Base-by-base conservation (phyloP, 768 basidiomycete species). In the Amanita phalloides region DNA sequence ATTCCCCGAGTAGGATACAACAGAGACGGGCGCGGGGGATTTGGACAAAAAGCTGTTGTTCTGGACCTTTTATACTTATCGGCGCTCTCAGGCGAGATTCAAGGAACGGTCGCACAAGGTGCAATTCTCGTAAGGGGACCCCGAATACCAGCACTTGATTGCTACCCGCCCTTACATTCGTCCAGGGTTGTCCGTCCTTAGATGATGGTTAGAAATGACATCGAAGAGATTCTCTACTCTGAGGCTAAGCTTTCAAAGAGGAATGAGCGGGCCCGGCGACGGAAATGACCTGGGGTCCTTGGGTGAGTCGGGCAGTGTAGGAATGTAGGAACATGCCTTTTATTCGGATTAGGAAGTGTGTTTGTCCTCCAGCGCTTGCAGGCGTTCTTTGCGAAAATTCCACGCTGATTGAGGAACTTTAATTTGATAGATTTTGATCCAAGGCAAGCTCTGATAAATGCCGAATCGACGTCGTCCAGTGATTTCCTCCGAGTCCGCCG, bases 311-410 rank as follows among this genome's bases (percentile, higher is more conserved):
- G 49, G 38, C n/a, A 21, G 47, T 17, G 47, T 11, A 26, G 38
- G 30, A 50, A n/a, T 17, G 17, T 17, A 17, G 17, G 17, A 17
- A 21, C 20, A 11, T 50, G 49, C 20, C 41, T 13, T 45, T 42
- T 1, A 42, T 25, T 44, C 49, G 26, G 41, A 52, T 52, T 52
- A 38, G 51, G 51, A 36, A 52, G 6, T 4, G 51, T 45, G 51
- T 45, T 52, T 52, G 41, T 52, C 5, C 43, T 37, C 9, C 20
- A 17, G 41, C 21, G 17, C 33, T 36, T 36, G 14, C 28, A 13
- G 38, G 47, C 30, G 28, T 37, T 25, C 23, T 49, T 17, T 17
- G 30, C 11, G 25, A 17, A 9, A 33, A 33, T 21, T 9, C 30
- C 14, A n/a, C 10, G 17, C 20, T 5, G 32, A 6, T 23, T 48